Conservation (phyloP, 2,329 filamentous ascomycete species). For the Phyllosticta ampelicida region DNA sequence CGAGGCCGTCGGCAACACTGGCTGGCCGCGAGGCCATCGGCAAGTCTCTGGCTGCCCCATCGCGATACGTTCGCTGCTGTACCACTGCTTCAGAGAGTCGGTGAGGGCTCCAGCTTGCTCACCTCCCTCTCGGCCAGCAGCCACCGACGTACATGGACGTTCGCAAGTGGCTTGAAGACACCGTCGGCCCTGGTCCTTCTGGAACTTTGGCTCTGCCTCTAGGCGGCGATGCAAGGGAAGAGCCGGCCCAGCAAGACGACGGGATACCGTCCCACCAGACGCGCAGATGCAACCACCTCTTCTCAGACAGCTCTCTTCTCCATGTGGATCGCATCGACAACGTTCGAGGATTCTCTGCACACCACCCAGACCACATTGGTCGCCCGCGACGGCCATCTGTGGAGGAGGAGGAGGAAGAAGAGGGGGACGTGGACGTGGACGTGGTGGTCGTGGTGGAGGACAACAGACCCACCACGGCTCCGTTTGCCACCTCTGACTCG, state of each 20-base stretch:
- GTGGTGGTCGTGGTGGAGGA: too few species aligned
- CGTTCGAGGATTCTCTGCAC: background rate
- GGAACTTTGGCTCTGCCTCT: conserved; percentile 16
- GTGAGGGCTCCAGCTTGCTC: conserved; percentile 8
- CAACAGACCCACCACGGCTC: conserved; percentile 12
- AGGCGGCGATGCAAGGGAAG: conserved; percentile 16
- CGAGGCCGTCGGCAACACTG: conserved; percentile 11
- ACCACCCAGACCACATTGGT: conserved; percentile 1
- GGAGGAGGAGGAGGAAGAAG: too few species aligned
- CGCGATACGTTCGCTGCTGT: conserved; percentile 16
- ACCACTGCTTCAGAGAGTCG: conserved; percentile 15
- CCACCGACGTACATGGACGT: conserved; percentile 31
- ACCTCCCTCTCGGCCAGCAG: conserved; percentile 7
- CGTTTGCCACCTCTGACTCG: conserved; percentile 12
- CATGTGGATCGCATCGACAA: conserved; percentile 10
- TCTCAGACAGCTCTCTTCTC: conserved; percentile 31
- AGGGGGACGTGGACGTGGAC: too few species aligned
- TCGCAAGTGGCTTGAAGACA: conserved; percentile 34
- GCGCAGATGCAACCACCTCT: conserved; percentile 23
- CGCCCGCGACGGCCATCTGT: conserved; percentile 2
- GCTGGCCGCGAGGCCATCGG: conserved; percentile 13
- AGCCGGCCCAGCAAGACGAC: conserved; percentile 8
- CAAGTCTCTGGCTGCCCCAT: conserved; percentile 3
- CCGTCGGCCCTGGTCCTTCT: conserved; percentile 19
- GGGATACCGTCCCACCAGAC: conserved; percentile 14